These are phyloP conservation scores for Lachnellula suecica DNA, from an alignment of 2,329 filamentous ascomycete species.

Conservation along the genomic window DNA sequence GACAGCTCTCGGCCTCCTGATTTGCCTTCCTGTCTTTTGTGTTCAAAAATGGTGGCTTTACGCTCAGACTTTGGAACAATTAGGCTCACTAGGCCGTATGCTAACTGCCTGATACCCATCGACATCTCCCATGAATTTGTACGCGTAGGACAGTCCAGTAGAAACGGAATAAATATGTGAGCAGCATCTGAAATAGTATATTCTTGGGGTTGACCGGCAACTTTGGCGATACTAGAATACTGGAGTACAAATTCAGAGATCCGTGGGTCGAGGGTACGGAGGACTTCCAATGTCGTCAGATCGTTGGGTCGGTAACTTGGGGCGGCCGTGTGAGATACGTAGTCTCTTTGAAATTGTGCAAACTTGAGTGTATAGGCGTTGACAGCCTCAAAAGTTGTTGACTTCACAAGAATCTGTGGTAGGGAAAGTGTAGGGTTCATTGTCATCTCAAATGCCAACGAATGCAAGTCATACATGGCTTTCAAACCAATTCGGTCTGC, in stretches of 20 bases:
- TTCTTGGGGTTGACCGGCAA: constrained; percentile 28
- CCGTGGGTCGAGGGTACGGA: constrained; percentile 43
- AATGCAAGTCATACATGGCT: constrained; percentile 36
- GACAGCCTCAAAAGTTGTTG: constrained; percentile 20
- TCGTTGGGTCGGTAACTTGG: background rate
- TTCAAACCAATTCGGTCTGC: constrained; percentile 44
- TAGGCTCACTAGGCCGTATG: constrained; percentile 51
- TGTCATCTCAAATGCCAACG: constrained; percentile 34
- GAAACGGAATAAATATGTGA: constrained; percentile 62
- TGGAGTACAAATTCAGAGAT: constrained; percentile 51
- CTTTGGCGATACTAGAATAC: constrained; percentile 27
- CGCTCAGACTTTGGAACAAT: constrained; percentile 27
- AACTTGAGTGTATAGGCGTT: constrained; percentile 16
- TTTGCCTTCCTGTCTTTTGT: constrained; percentile 27
- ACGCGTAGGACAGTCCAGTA: constrained; percentile 56
- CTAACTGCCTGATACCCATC: constrained; percentile 48
- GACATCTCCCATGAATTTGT: constrained; percentile 58
- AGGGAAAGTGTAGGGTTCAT: constrained; percentile 27
- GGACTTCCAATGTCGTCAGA: background rate
- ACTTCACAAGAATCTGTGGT: constrained; percentile 22
- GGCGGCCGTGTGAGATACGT: constrained; percentile 10
- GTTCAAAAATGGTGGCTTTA: constrained; percentile 25
- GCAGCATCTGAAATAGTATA: constrained; percentile 17
- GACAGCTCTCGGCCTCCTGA: constrained; percentile 27
- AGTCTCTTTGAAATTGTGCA: constrained; percentile 26